Evolutionary conservation across 108 stramenopile species (phyloP).

Genomic region (Seminavis robusta): DNA sequence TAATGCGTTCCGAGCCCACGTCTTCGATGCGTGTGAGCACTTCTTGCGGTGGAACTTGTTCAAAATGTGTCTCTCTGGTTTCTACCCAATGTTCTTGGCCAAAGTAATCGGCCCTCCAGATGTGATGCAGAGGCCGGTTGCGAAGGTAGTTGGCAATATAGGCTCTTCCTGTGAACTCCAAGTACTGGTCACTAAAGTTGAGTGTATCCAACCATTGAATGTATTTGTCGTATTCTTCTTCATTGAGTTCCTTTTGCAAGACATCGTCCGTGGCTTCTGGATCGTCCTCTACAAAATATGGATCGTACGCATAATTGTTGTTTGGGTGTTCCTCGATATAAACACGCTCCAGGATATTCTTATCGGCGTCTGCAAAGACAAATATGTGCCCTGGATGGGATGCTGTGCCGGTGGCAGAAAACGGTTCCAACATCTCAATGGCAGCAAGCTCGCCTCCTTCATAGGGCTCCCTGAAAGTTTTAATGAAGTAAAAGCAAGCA

Average conservation of each 20-base stretch:
- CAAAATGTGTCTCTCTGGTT: constrained; percentile 74
- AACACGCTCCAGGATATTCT: constrained; percentile 17
- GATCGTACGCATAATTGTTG: constrained; percentile 62
- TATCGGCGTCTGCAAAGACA: constrained; percentile 32
- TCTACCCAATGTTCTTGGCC: constrained; percentile 83
- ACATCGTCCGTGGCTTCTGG: constrained; percentile 54
- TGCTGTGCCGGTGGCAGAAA: constrained; percentile 55
- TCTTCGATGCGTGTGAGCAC: constrained; percentile 28
- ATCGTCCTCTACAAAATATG: constrained; percentile 54
- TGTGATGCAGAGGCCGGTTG: constrained; percentile 47
- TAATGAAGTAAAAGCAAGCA: no score
- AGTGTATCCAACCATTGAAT: constrained; percentile 39
- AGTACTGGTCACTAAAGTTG: constrained; percentile 52
- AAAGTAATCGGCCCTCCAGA: constrained; percentile 77
- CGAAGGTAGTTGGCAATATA: constrained; percentile 48
- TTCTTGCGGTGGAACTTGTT: constrained; percentile 31
- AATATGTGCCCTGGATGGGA: constrained; percentile 62
- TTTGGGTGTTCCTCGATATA: constrained; percentile 40
- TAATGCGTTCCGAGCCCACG: constrained; percentile 24
- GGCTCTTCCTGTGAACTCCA: constrained; percentile 51
- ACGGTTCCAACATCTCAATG: no score
- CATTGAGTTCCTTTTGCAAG: constrained; percentile 36
- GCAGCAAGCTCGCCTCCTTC: no score
- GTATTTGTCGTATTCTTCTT: constrained; percentile 48
- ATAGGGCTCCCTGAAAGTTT: no score